phyloP scores from a whole-genome alignment of 352 stramenopile genomes.

The Phytophthora pistaciae region DNA sequence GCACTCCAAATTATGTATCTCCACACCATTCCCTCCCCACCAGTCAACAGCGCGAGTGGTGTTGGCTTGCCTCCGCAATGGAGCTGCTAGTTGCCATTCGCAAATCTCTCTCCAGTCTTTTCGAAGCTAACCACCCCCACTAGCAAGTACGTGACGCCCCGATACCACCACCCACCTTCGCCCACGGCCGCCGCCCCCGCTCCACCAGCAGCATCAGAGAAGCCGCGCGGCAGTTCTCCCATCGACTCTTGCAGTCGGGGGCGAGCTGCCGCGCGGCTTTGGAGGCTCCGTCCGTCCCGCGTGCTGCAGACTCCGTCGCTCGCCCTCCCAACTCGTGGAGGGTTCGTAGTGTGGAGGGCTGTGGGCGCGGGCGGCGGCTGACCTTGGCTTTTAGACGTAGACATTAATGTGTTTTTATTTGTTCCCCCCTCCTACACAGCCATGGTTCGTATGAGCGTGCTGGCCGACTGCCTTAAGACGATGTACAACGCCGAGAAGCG shows the following conservation, averaged over 20 bases:
- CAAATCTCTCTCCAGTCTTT: slow-evolving; percentile 54
- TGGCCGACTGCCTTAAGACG: slow-evolving; percentile 99
- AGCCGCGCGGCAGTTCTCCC: slow-evolving; percentile 34
- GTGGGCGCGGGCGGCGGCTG: slow-evolving; percentile 40
- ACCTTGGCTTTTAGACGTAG: slow-evolving; percentile 65
- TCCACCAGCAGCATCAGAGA: slow-evolving; percentile 21
- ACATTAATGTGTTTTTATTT: slow-evolving; percentile 55
- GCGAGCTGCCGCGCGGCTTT: slow-evolving; percentile 60
- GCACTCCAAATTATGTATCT: not conserved
- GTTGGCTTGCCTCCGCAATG: not conserved
- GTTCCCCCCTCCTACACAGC: slow-evolving; percentile 39
- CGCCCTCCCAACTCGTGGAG: not conserved
- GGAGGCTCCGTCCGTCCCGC: slow-evolving; percentile 54
- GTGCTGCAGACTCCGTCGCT: slow-evolving; percentile 18
- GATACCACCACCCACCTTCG: too few relatives aligned
- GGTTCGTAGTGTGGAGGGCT: slow-evolving; percentile 30
- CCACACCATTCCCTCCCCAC: slow-evolving; percentile 8
- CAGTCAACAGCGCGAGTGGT: slow-evolving; percentile 9
- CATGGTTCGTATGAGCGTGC: slow-evolving; percentile 99
- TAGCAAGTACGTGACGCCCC: slow-evolving; percentile 42
- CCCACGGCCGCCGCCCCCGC: not conserved
- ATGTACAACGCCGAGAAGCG: slow-evolving; percentile 99
- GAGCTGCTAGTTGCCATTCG: slow-evolving; percentile 26
- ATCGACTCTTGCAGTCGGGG: not conserved
- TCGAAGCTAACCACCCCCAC: slow-evolving; percentile 30